Conservation (phyloP, 345 rosid species). For the Ailanthus altissimus region DNA sequence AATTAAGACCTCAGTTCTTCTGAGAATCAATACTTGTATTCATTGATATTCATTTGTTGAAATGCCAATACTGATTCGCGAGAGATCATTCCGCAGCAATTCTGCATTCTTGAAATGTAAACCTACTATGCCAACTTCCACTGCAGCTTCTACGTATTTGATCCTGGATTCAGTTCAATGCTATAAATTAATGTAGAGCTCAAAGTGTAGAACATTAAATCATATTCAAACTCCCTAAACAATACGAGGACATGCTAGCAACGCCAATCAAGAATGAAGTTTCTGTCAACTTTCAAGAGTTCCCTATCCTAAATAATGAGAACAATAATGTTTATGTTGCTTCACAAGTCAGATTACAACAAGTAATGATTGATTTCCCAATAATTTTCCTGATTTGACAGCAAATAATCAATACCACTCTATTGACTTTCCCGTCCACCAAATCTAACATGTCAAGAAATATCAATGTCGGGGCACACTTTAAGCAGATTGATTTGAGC, state of each 20-base stretch:
- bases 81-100: conserved; percentile 51
- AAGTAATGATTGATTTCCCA: too few species aligned
- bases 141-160: conserved; percentile 70
- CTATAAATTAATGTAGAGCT: neutral
- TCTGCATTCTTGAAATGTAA: conserved; percentile 64
- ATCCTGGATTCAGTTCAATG: conserved; percentile 40
- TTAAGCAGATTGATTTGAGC: neutral
- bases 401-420: too few species aligned
- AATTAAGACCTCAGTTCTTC: neutral
- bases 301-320: neutral
- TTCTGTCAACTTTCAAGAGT: neutral
- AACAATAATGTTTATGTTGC: too few species aligned
- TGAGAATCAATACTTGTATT: conserved; percentile 17
- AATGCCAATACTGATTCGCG: conserved; percentile 46
- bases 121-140: conserved; percentile 67
- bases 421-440: neutral
- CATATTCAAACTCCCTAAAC: neutral
- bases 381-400: too few species aligned
- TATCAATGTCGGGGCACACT: neutral
- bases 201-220: neutral
- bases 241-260: neutral
- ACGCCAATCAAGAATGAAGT: neutral
- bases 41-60: conserved; percentile 24
- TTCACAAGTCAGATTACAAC: neutral
- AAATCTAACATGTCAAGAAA: neutral